Evolutionary conservation across 495 filamentous ascomycete genomes (phyloP).

Genomic region (Podospora comata): DNA sequence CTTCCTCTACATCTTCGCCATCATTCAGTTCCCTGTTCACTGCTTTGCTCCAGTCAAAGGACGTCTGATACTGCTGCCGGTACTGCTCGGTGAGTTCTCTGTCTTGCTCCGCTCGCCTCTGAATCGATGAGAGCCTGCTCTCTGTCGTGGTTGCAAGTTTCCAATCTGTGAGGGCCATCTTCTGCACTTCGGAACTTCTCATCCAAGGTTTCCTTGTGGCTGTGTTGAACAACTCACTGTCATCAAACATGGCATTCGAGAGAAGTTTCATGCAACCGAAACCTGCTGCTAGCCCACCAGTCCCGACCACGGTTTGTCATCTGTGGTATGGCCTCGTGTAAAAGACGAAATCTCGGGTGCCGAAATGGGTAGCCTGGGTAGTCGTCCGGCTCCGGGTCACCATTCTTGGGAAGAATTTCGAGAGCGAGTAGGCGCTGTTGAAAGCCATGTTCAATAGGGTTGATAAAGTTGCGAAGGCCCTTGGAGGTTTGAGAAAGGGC

Average conservation of each 20-base stretch:
- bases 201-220: not conserved
- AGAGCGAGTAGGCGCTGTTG: constrained; percentile 26
- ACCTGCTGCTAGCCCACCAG: not conserved
- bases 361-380: too few species aligned
- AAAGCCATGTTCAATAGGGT: constrained; percentile 18
- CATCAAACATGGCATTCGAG: not conserved
- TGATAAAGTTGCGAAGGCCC: constrained; percentile 14
- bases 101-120: not conserved
- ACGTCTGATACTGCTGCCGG: not conserved
- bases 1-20: too few species aligned
- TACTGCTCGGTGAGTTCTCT: not conserved
- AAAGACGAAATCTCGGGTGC: too few species aligned
- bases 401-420: constrained; percentile 24
- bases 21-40: too few species aligned
- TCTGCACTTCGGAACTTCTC: not conserved
- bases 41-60: too few species aligned
- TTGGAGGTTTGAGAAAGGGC: constrained; percentile 19
- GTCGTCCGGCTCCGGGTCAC: constrained; percentile 3
- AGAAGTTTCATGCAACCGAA: not conserved
- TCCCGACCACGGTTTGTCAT: not conserved
- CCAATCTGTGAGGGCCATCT: not conserved
- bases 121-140: not conserved
- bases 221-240: not conserved
- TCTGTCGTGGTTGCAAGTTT: not conserved
- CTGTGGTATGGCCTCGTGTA: too few species aligned